Base-by-base conservation (phyloP, 176 grass and related monocot species). In the Thinopyrum elongatum region DNA sequence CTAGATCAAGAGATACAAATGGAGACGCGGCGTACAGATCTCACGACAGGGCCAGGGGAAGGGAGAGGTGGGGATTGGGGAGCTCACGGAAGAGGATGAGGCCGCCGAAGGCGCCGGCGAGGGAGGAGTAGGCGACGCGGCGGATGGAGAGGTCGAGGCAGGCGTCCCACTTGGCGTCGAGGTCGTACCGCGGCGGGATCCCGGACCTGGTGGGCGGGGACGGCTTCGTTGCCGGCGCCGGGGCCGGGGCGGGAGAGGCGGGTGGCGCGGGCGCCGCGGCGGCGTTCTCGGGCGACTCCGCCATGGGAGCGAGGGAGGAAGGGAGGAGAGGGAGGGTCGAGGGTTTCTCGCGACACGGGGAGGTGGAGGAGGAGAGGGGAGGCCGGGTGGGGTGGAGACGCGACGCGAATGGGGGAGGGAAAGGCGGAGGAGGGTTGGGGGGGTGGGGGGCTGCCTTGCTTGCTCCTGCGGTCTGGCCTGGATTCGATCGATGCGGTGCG, bases 91-190 rank as follows among this genome's bases (percentile, higher is more conserved):
- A 93, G 53, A 98, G 84, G 85, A 98, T 83, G 80, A 98, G 91
- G 83, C 89, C 93, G 21, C 83, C 49, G 68, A 98, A 98, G 85
- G 93, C 87, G 78, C 95, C 95, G 80, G 85, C 87, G 65, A 98
- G 66, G 81, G 95, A 93, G 70, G 93, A 91, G 77, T 98, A 98
- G 63, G 90, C 81, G 66, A 98, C 87, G 61, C 95, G 91, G 79
- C 95, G 93, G 85, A 98, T 90, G 80, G 93, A 90, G 91, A 98
- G 77, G 83, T 98, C 95, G 62, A 98, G 83, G 84, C 95, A 98
- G 11, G 89, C 89, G 76, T 98, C 91, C 93, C 95, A 98, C 88
- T 95, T 98, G 70, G 89, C 89, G 78, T 92, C 93, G 31, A 95
- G 93, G 88, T 98, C 91, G 61, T 91, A 95, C 47, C 87, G 93